Percentiles rank a stretch among this genome's conserved stretches.
phyloP scores from a whole-genome alignment of 2,329 filamentous ascomycete genomes.

The Claviceps pazoutovae region DNA sequence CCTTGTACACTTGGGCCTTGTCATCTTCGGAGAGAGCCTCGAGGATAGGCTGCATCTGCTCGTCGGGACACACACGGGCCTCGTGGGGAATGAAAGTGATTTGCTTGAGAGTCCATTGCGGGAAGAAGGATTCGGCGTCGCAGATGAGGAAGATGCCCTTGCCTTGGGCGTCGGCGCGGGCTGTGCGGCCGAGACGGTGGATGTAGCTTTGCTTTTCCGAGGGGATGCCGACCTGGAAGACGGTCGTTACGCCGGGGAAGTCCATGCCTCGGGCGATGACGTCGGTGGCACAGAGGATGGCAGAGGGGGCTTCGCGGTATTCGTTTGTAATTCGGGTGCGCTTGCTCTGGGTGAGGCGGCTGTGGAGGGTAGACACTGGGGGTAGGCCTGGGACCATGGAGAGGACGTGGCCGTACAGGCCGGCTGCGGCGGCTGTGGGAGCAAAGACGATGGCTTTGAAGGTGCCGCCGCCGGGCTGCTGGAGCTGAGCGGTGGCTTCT shows the following conservation, averaged over 20 bases:
- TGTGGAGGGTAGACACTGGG: slow-evolving; percentile 32
- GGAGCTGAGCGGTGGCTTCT: slow-evolving; percentile 23
- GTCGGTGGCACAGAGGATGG: slow-evolving; percentile 53
- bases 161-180: slow-evolving; percentile 48
- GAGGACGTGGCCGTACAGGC: slow-evolving; percentile 35
- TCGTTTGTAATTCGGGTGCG: slow-evolving; percentile 46
- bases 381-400: slow-evolving; percentile 25
- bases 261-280: slow-evolving; percentile 62
- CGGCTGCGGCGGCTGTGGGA: slow-evolving; percentile 41
- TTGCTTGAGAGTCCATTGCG: slow-evolving; percentile 34
- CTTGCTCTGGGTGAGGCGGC: slow-evolving; percentile 34
- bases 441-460: slow-evolving; percentile 84
- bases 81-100: slow-evolving; percentile 36
- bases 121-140: slow-evolving; percentile 36
- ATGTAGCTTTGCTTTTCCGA: slow-evolving; percentile 49
- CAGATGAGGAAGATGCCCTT: slow-evolving; percentile 47
- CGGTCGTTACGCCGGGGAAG: slow-evolving; percentile 54
- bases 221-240: slow-evolving; percentile 49
- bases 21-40: slow-evolving; percentile 28
- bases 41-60: slow-evolving; percentile 25
- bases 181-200: slow-evolving; percentile 53
- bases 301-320: slow-evolving; percentile 37
- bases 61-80: slow-evolving; percentile 29
- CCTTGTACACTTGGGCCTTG: slow-evolving; percentile 38
- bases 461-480: slow-evolving; percentile 17